Conservation (phyloP, 306 rosid genomes). For the Vicia sativa region DNA sequence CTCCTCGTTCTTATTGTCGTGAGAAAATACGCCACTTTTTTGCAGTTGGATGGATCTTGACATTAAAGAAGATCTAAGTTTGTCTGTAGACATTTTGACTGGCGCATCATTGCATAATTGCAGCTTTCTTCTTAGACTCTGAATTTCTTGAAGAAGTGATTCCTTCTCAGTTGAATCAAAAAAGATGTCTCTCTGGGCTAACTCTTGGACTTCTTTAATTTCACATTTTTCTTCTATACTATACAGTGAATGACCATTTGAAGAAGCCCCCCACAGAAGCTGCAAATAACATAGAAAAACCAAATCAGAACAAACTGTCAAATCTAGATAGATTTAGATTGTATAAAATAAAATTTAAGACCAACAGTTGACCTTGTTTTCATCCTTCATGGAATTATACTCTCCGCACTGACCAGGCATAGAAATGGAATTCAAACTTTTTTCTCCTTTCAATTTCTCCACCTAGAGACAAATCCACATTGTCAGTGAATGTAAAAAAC, state of each 20-base stretch:
- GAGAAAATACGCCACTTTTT: slow-evolving; percentile 57
- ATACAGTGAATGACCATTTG: slow-evolving; percentile 39
- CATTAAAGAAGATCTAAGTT: slow-evolving; percentile 73
- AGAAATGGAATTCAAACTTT: slow-evolving; percentile 35
- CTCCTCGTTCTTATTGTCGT: slow-evolving; percentile 55
- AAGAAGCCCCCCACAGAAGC: slow-evolving; percentile 39
- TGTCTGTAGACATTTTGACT: slow-evolving; percentile 70
- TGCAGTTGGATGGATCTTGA: slow-evolving; percentile 77
- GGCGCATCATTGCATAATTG: slow-evolving; percentile 55
- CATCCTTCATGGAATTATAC: slow-evolving; percentile 39
- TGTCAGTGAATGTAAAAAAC: slow-evolving; percentile 33
- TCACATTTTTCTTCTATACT: slow-evolving; percentile 63
- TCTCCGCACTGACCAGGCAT: too few relatives aligned
- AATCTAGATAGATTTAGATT: neutral
- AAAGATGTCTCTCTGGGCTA: slow-evolving; percentile 38
- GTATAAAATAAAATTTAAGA: neutral
- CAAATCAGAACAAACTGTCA: slow-evolving; percentile 20
- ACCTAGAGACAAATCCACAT: slow-evolving; percentile 46
- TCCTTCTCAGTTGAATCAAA: slow-evolving; percentile 80
- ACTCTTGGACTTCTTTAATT: slow-evolving; percentile 65
- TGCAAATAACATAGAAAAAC: slow-evolving; percentile 38
- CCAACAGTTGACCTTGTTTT: slow-evolving; percentile 38
- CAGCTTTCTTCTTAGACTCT: slow-evolving; percentile 66
- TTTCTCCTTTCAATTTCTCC: slow-evolving; percentile 52
- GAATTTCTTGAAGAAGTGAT: slow-evolving; percentile 81